Conservation (phyloP, 768 basidiomycete genomes). For the button mushroom (Agaricus bisporus) region DNA sequence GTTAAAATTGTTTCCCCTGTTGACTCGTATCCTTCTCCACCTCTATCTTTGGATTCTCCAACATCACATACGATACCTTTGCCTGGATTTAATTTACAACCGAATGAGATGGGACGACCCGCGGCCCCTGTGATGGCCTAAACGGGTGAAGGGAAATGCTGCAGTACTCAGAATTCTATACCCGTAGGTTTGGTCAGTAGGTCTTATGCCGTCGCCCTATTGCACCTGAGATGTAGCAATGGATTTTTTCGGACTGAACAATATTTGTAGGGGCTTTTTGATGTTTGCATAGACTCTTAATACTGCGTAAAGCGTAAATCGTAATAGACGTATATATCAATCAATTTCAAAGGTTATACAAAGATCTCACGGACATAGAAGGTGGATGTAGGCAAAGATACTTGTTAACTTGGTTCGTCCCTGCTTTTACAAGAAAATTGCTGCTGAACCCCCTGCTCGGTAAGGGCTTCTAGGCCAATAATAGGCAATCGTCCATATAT, state of each 20-base stretch:
- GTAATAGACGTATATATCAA: too few species aligned
- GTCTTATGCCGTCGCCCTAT: neutral
- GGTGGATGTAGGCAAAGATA: too few species aligned
- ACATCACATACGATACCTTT: conserved; percentile 22
- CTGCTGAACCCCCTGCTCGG: too few species aligned
- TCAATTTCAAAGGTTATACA: too few species aligned
- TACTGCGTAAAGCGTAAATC: too few species aligned
- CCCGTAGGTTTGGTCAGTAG: neutral
- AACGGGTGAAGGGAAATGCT: neutral
- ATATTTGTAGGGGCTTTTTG: neutral
- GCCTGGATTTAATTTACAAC: conserved; percentile 9
- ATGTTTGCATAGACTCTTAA: neutral
- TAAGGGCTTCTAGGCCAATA: too few species aligned
- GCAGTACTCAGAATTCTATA: neutral
- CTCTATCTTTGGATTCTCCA: conserved; percentile 31
- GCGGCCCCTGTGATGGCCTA: neutral
- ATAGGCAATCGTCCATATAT: too few species aligned
- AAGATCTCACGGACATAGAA: neutral
- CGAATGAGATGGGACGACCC: conserved; percentile 2
- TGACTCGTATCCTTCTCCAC: conserved; percentile 48
- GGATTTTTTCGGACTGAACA: neutral
- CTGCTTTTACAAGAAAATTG: too few species aligned
- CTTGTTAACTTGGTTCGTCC: too few species aligned
- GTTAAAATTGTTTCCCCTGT: conserved; percentile 20
- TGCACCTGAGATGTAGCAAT: conserved; percentile 2